Base-by-base conservation (phyloP, 1,139 yeast species). In the Sugiyamaella sp. region DNA sequence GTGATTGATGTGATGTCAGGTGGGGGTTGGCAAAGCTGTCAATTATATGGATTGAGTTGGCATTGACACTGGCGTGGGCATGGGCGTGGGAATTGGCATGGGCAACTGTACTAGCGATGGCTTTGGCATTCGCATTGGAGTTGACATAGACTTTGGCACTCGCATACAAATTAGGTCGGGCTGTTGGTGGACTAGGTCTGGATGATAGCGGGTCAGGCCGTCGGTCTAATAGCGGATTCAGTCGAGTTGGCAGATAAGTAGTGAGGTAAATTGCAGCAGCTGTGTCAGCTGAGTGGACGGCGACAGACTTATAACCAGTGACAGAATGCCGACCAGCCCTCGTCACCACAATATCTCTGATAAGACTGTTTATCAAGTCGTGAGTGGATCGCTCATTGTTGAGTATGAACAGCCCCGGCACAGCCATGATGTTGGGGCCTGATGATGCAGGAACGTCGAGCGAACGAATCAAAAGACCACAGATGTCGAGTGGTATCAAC, bases 21-120 rank as follows among this genome's bases (percentile, higher is more conserved):
- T 49, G 45, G 6, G 43, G 47, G n/a, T 37, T 39, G 2, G 17
- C 24, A 33, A 49, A 53, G 27, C 51, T 49, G 38, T 53, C 56
- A 20, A 53, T 42, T 12, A 53, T 33, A 21, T 53, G 56, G 14
- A 53, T 22, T 5, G 44, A 43, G 35, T 22, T 37, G 17, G 38
- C 25, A 19, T n/a, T n/a, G n/a, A n/a, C n/a, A n/a, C n/a, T n/a
- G n/a, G n/a, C n/a, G n/a, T n/a, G n/a, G n/a, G n/a, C n/a, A n/a
- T n/a, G n/a, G n/a, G n/a, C n/a, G n/a, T n/a, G n/a, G n/a, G n/a
- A n/a, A n/a, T n/a, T n/a, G n/a, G n/a, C n/a, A n/a, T n/a, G n/a
- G n/a, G n/a, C n/a, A n/a, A n/a, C n/a, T n/a, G n/a, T n/a, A n/a
- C n/a, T n/a, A n/a, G 20, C 39, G 12, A 12, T 40, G 19, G 32